phyloP scores from a whole-genome alignment of 106 monocot species.

The Allium fistulosum region DNA sequence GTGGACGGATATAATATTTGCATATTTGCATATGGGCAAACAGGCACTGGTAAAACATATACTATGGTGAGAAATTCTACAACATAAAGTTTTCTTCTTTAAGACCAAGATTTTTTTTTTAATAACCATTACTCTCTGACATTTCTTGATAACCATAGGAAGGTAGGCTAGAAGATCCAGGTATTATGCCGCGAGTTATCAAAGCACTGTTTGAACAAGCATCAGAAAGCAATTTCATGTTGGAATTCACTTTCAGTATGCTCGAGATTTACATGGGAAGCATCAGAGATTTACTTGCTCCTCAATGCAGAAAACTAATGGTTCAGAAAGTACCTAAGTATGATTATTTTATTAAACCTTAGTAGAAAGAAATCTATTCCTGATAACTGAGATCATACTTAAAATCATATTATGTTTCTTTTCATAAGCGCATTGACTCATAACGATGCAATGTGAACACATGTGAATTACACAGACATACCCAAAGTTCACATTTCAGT shows the following conservation, averaged over 20 bases:
- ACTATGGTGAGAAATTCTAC: slow-evolving; percentile 44
- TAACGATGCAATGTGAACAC: too few relatives aligned
- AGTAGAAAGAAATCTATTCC: too few relatives aligned
- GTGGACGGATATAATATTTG: slow-evolving; percentile 92
- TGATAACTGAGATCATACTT: too few relatives aligned
- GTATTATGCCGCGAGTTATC: slow-evolving; percentile 51
- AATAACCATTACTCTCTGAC: background rate
- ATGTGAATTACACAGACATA: too few relatives aligned
- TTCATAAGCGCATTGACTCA: too few relatives aligned
- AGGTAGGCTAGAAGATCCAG: slow-evolving; percentile 38
- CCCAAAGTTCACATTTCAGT: too few relatives aligned
- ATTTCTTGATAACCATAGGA: slow-evolving; percentile 38
- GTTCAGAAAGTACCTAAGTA: slow-evolving; percentile 28
- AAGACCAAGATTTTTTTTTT: background rate
- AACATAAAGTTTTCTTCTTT: background rate
- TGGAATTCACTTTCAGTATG: slow-evolving; percentile 67
- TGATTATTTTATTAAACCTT: background rate
- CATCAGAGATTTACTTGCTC: slow-evolving; percentile 56
- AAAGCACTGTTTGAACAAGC: slow-evolving; percentile 44
- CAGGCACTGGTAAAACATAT: slow-evolving; percentile 94
- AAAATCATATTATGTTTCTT: too few relatives aligned
- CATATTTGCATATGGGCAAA: slow-evolving; percentile 96
- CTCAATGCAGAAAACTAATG: slow-evolving; percentile 16
- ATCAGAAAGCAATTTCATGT: slow-evolving; percentile 26
- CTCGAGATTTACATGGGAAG: slow-evolving; percentile 80